Base-by-base conservation (phyloP, 1,139 yeast species). In the Saccharomyces hybrid region DNA sequence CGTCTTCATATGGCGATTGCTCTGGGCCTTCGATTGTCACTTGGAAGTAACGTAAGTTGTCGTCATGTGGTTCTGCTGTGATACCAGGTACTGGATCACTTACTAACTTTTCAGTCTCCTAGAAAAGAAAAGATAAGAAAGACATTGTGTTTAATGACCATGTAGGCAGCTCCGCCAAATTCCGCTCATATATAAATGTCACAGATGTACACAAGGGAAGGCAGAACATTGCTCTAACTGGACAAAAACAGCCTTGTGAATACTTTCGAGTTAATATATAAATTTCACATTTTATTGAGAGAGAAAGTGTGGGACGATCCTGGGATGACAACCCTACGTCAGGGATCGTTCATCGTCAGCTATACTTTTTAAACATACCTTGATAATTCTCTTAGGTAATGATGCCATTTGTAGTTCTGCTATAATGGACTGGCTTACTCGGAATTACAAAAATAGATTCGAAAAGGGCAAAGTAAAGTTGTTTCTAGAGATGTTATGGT, bases 11-110 rank as follows among this genome's bases (percentile, higher is more conserved):
- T 0, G 83, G 80, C 0, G 82, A 75, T 51, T 78, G 82, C 3
- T 66, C 62, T 0, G 99, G 99, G 0, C 99, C 99, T 60, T 88
- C 90, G 60, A 93, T 86, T 4, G 88, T 82, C 23, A 86, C 91
- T 61, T 89, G 89, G 67, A 93, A 93, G 70, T 93, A 89, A 61
- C 99, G 81, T 63, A 93, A 77, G 70, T 93, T 93, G 59, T 90
- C 97, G 57, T 91, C 98, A 60, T 88, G 95, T 5, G 99, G 99
- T 48, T 76, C 80, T 1, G 99, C 99, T 1, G 85, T 79, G 66
- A 93, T 95, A 1, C 99, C 99, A 1, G 97, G 96, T 1, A 93
- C 98, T 0, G 99, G 99, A 66, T 95, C 99, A 44, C 91, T 83
- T 42, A 86, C 86, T 49, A 93, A 76, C 61, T 97, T 78, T 70